Evolutionary conservation across 106 monocot genomes (phyloP).

Genomic region (Phalaenopsis aphrodite): DNA sequence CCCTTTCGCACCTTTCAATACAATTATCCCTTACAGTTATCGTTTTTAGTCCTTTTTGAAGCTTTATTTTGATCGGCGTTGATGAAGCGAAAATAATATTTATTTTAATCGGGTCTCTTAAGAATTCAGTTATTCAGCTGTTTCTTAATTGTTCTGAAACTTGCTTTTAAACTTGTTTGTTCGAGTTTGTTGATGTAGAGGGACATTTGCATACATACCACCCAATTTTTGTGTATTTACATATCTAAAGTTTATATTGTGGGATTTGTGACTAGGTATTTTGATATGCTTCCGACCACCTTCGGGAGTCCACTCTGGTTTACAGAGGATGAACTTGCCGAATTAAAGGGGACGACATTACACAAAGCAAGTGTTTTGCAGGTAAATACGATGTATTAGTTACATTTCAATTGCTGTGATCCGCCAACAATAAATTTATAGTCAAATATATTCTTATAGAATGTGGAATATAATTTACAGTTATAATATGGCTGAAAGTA

Average conservation of each 20-base stretch:
- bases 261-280: slow-evolving; percentile 35
- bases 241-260: neutral
- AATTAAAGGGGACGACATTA: slow-evolving; percentile 82
- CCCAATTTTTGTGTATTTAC: no score
- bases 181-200: neutral
- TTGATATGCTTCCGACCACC: slow-evolving; percentile 81
- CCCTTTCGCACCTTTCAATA: neutral
- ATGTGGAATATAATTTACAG: neutral
- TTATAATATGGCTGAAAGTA: neutral
- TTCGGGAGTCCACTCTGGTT: slow-evolving; percentile 93
- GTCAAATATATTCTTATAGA: no score
- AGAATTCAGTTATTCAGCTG: neutral
- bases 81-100: neutral
- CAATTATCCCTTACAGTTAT: neutral
- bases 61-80: neutral
- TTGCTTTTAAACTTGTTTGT: neutral
- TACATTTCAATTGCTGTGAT: neutral
- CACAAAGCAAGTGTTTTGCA: slow-evolving; percentile 67
- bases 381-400: slow-evolving; percentile 22
- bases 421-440: neutral
- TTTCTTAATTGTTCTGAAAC: neutral
- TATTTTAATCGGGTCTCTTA: neutral
- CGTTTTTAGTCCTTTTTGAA: neutral
- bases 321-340: slow-evolving; percentile 67
- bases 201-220: no score